Percentiles rank a stretch among this genome's conserved stretches.
Evolutionary conservation across 257 asterid species (phyloP).

Genomic region (Striga asiatica): DNA sequence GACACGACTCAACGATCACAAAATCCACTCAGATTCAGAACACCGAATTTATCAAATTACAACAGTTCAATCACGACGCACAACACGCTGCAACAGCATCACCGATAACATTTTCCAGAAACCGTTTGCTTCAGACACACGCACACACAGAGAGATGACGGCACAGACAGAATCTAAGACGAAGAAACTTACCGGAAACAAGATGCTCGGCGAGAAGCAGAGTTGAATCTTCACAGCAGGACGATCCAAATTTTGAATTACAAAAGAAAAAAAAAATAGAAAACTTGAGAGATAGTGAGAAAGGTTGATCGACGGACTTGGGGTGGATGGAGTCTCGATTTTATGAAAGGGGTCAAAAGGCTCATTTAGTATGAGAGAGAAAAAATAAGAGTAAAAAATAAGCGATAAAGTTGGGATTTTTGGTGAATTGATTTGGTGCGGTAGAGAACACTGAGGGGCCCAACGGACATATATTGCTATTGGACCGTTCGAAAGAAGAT

Average conservation of each 20-base stretch:
- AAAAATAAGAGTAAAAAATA: conserved; percentile 30
- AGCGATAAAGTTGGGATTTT: conserved; percentile 22
- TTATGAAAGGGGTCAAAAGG: neutral
- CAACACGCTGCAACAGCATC: conserved; percentile 9
- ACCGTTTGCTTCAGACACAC: neutral
- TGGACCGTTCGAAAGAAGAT: too few relatives aligned
- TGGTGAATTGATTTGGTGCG: conserved; percentile 15
- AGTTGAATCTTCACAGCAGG: conserved; percentile 10
- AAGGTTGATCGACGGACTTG: conserved; percentile 22
- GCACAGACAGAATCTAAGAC: neutral
- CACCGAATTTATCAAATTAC: conserved; percentile 1
- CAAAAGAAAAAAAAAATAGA: neutral
- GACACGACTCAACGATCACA: neutral
- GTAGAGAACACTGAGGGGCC: conserved; percentile 1
- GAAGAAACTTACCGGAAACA: conserved; percentile 17
- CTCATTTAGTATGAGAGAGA: conserved; percentile 14
- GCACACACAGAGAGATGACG: neutral
- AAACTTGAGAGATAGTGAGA: conserved; percentile 3
- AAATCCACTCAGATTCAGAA: conserved; percentile 11
- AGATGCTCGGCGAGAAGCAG: conserved; percentile 14
- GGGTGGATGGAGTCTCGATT: neutral
- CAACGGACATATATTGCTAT: too few relatives aligned
- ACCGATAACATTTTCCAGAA: conserved; percentile 8
- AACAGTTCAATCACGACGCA: conserved; percentile 6
- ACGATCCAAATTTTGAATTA: conserved; percentile 11